Evolutionary conservation across 306 rosid species (phyloP).

Genomic region (Trifolium dubium): DNA sequence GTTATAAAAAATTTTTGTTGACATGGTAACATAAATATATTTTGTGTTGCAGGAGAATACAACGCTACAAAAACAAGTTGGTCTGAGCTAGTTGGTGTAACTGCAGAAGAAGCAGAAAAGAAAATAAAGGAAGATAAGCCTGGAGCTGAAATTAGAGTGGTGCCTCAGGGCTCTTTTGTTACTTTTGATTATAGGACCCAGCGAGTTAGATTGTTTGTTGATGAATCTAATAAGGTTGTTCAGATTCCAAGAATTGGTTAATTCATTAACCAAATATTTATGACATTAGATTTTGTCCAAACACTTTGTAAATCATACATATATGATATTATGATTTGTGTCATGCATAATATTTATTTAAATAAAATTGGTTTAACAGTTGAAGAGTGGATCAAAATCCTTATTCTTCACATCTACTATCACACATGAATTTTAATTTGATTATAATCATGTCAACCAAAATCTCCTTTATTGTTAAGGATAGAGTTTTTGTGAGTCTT

Average conservation of each 20-base stretch:
- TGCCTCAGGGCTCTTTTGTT: slow-evolving; percentile 32
- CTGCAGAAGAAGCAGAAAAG: slow-evolving; percentile 50
- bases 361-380: too few relatives aligned
- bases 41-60: slow-evolving; percentile 30
- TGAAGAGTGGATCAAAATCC: too few relatives aligned
- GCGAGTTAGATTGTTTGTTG: slow-evolving; percentile 50
- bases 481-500: too few relatives aligned
- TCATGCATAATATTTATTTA: too few relatives aligned
- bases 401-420: too few relatives aligned
- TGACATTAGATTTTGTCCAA: neutral
- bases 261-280: neutral
- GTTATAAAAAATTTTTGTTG: too few relatives aligned
- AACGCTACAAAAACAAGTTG: slow-evolving; percentile 43
- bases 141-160: slow-evolving; percentile 43
- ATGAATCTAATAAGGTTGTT: slow-evolving; percentile 39
- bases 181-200: slow-evolving; percentile 41
- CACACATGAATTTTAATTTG: too few relatives aligned
- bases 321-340: too few relatives aligned
- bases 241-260: slow-evolving; percentile 42
- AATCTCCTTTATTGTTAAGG: too few relatives aligned
- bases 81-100: slow-evolving; percentile 50
- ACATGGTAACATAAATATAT: neutral
- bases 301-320: too few relatives aligned
- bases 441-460: too few relatives aligned
- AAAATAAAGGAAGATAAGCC: slow-evolving; percentile 47